Percentiles rank a stretch among this genome's conserved stretches.
phyloP scores from a whole-genome alignment of 495 filamentous ascomycete species.

The Penicillium paradoxum region DNA sequence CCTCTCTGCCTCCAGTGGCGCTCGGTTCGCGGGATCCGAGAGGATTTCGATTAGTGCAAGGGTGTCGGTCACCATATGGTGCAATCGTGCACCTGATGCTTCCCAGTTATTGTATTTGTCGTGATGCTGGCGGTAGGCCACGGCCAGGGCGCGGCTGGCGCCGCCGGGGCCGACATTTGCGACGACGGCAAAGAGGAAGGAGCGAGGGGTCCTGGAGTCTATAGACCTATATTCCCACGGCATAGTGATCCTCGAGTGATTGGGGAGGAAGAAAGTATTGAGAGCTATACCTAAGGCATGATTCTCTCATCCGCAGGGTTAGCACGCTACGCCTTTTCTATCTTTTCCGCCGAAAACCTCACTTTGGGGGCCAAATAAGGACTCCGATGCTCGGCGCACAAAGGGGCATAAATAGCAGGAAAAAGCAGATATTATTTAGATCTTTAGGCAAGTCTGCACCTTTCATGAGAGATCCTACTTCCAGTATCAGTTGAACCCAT shows the following conservation, averaged over 20 bases:
- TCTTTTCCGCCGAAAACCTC: too few relatives aligned
- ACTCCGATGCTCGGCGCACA: too few relatives aligned
- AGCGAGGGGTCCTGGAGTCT: constrained; percentile 7
- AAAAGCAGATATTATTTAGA: too few relatives aligned
- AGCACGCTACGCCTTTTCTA: too few relatives aligned
- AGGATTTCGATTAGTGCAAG: constrained; percentile 14
- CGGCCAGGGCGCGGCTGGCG: constrained; percentile 12
- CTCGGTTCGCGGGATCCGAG: constrained; percentile 15
- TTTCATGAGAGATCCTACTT: too few relatives aligned
- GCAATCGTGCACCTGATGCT: neutral
- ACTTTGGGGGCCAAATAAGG: too few relatives aligned
- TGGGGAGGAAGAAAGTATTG: too few relatives aligned
- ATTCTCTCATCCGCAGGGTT: too few relatives aligned
- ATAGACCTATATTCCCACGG: constrained; percentile 9
- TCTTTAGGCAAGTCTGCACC: too few relatives aligned
- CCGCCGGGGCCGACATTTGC: constrained; percentile 18
- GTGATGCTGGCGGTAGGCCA: constrained; percentile 16
- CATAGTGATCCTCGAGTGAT: neutral
- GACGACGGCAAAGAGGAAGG: constrained; percentile 16
- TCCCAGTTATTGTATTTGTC: neutral
- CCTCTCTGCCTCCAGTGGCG: constrained; percentile 13
- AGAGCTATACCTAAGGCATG: too few relatives aligned
- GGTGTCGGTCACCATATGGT: constrained; percentile 9
- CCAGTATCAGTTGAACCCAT: too few relatives aligned
- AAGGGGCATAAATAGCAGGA: too few relatives aligned